Conservation (phyloP, 257 asterid species). For the Scutellaria minor region DNA sequence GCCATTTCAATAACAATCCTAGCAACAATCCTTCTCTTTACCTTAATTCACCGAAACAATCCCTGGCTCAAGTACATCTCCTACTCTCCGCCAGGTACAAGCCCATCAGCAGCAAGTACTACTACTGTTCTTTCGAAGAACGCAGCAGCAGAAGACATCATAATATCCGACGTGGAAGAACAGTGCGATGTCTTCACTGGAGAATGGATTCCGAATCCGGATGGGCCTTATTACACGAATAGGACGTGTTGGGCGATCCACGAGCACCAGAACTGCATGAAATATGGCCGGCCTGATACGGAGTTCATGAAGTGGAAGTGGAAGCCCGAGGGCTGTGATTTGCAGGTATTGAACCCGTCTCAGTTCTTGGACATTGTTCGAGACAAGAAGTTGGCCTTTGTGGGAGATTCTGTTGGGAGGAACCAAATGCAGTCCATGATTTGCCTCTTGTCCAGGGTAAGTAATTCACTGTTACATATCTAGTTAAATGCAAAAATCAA, state of each 20-base stretch:
- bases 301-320: slow-evolving; percentile 50
- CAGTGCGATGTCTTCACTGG: slow-evolving; percentile 55
- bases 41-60: neutral
- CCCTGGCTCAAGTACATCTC: neutral
- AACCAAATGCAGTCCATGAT: slow-evolving; percentile 80
- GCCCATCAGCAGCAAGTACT: neutral
- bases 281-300: slow-evolving; percentile 48
- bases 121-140: neutral
- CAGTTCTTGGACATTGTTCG: slow-evolving; percentile 64
- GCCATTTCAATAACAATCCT: neutral
- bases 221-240: slow-evolving; percentile 68
- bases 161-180: slow-evolving; percentile 4
- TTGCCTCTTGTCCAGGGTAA: slow-evolving; percentile 73
- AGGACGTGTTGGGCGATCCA: slow-evolving; percentile 52
- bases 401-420: slow-evolving; percentile 78
- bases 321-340: slow-evolving; percentile 58
- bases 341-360: slow-evolving; percentile 57
- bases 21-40: neutral
- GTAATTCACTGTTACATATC: neutral
- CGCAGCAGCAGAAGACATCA: slow-evolving; percentile 21
- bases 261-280: slow-evolving; percentile 60
- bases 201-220: slow-evolving; percentile 65
- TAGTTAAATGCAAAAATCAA: too few relatives aligned
- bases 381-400: slow-evolving; percentile 65
- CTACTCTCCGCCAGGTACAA: too few relatives aligned